phyloP scores from a whole-genome alignment of 106 monocot genomes.

The Iris macrosiphon region DNA sequence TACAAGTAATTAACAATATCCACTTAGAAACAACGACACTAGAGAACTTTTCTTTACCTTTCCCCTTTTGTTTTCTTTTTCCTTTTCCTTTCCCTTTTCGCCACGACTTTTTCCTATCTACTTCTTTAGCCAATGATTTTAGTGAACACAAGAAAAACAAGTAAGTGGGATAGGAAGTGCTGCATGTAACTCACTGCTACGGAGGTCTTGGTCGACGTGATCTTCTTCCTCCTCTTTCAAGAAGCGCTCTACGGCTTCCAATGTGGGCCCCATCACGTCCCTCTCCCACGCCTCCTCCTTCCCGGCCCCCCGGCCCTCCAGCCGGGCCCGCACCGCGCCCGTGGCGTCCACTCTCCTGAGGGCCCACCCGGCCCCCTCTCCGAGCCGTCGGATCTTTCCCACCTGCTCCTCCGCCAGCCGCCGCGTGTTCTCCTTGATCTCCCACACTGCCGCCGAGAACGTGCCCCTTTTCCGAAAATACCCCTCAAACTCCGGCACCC shows the following conservation, averaged over 20 bases:
- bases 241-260: conserved; percentile 20
- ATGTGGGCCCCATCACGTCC: conserved; percentile 39
- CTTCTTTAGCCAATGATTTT: no score
- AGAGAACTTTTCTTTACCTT: no score
- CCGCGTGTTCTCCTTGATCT: conserved; percentile 73
- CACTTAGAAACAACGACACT: no score
- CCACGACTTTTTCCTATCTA: no score
- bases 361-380: conserved; percentile 39
- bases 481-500: conserved; percentile 64
- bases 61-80: no score
- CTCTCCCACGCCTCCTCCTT: conserved; percentile 36
- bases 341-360: conserved; percentile 59
- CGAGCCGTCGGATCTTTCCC: conserved; percentile 61
- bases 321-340: conserved; percentile 27
- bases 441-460: conserved; percentile 42
- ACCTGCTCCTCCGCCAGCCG: conserved; percentile 69
- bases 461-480: conserved; percentile 31
- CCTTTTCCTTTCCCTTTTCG: no score
- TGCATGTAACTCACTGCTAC: no score
- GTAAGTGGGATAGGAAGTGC: no score
- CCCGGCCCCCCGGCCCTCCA: conserved; percentile 18
- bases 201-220: no score
- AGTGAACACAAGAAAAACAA: no score
- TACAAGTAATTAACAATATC: no score
- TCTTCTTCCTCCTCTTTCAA: conserved; percentile 2